phyloP scores from a whole-genome alignment of 169 alveolate genomes.

The Plasmodium adleri region DNA sequence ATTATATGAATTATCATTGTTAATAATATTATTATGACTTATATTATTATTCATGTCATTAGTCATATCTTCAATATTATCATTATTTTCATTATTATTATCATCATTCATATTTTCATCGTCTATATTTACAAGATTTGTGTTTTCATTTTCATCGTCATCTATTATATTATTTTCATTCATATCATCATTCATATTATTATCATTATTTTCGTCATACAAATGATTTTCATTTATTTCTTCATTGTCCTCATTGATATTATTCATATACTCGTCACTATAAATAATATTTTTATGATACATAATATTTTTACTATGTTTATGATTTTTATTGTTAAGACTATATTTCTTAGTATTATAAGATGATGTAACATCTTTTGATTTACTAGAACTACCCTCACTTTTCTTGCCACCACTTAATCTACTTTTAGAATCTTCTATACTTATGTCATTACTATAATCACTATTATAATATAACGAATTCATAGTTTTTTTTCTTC shows the following conservation, averaged over 20 bases:
- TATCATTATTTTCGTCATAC: conserved; percentile 12
- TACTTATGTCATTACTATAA: conserved; percentile 71
- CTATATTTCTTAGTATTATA: no score
- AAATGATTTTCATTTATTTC: conserved; percentile 5
- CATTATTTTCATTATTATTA: neutral
- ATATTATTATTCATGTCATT: neutral
- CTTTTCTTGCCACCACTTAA: conserved; percentile 21
- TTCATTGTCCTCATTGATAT: neutral
- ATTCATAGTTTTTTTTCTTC: conserved; percentile 74
- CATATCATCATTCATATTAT: neutral
- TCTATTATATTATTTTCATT: conserved; percentile 5
- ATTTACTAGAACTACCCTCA: conserved; percentile 18
- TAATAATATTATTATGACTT: neutral
- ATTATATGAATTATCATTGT: conserved; percentile 12
- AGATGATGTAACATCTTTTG: conserved; percentile 19
- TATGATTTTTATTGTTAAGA: no score
- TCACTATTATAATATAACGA: conserved; percentile 68
- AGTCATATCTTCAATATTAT: neutral
- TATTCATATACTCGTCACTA: conserved; percentile 5
- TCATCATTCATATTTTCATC: no score
- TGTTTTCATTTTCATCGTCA: conserved; percentile 9
- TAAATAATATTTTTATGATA: no score
- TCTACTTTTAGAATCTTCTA: conserved; percentile 45
- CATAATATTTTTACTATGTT: no score
- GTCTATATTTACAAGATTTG: no score